Conservation (phyloP, 2,329 filamentous ascomycete species). For the Monilinia fructicola region DNA sequence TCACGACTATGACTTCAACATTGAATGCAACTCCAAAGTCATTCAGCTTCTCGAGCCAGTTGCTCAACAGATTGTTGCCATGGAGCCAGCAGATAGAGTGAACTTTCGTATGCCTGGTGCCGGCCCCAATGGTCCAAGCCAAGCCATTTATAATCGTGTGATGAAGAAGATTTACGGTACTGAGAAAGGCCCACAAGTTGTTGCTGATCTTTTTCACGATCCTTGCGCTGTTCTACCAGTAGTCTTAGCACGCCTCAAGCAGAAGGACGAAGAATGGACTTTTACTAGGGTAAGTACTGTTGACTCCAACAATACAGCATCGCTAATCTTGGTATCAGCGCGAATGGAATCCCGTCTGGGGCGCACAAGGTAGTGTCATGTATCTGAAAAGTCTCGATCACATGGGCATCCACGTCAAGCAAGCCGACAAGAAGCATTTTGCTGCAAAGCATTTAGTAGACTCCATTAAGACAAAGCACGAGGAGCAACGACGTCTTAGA, state of each 20-base stretch:
- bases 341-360: constrained; percentile 99
- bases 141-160: constrained; percentile 94
- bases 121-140: constrained; percentile 73
- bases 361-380: constrained; percentile 89
- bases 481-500: constrained; percentile 78
- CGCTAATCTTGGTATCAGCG: constrained; percentile 50
- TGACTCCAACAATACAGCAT: not conserved
- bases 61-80: constrained; percentile 81
- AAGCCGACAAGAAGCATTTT: constrained; percentile 86
- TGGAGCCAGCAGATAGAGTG: constrained; percentile 70
- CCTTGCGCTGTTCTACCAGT: constrained; percentile 88
- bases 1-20: constrained; percentile 98
- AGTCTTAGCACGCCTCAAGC: constrained; percentile 83
- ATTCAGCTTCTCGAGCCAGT: constrained; percentile 96
- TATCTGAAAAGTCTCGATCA: constrained; percentile 97
- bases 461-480: constrained; percentile 87
- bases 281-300: constrained; percentile 64
- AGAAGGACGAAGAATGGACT: constrained; percentile 97
- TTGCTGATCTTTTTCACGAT: constrained; percentile 79
- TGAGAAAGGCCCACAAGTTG: constrained; percentile 80
- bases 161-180: constrained; percentile 95
- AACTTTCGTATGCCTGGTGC: constrained; percentile 78
- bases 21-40: constrained; percentile 90
- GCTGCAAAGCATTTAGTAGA: constrained; percentile 87
- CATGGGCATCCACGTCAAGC: constrained; percentile 87